phyloP scores from a whole-genome alignment of 208 protist genomes.

The Trypanosoma platydactyli region DNA sequence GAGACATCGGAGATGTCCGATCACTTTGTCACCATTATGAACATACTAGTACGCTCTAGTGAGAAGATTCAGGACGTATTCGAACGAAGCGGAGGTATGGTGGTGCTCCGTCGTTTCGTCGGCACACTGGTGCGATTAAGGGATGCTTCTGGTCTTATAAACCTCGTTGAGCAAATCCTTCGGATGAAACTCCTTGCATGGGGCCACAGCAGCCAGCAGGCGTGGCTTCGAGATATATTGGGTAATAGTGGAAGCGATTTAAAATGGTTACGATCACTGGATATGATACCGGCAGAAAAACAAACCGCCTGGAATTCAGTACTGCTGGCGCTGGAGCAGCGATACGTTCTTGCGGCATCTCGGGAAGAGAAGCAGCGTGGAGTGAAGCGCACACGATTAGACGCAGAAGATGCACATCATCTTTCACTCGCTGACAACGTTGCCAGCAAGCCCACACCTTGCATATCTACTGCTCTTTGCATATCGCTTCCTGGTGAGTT shows the following conservation, averaged over 20 bases:
- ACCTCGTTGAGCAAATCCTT: constrained; percentile 58
- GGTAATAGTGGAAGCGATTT: constrained; percentile 48
- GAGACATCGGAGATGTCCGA: constrained; percentile 57
- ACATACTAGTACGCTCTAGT: constrained; percentile 54
- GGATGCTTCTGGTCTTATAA: constrained; percentile 42
- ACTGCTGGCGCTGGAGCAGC: constrained; percentile 63
- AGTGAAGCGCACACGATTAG: constrained; percentile 39
- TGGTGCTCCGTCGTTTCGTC: constrained; percentile 61
- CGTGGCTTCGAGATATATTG: constrained; percentile 62
- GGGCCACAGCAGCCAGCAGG: constrained; percentile 55
- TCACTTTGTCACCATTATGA: constrained; percentile 61
- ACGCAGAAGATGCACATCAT: constrained; percentile 18
- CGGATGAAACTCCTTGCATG: constrained; percentile 51
- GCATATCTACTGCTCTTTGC: constrained; percentile 59
- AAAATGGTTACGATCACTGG: constrained; percentile 56
- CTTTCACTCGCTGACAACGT: constrained; percentile 39
- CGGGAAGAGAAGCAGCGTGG: constrained; percentile 29
- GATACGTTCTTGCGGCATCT: constrained; percentile 56
- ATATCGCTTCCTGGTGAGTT: constrained; percentile 59
- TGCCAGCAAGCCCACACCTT: constrained; percentile 46
- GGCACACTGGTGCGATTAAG: constrained; percentile 37
- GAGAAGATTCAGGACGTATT: constrained; percentile 63
- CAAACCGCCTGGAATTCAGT: constrained; percentile 50
- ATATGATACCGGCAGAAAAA: constrained; percentile 48
- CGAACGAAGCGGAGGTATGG: constrained; percentile 63